Percentiles rank a stretch among this genome's conserved stretches.
Conservation (phyloP, 345 rosid species). For the Gossypium raimondii region DNA sequence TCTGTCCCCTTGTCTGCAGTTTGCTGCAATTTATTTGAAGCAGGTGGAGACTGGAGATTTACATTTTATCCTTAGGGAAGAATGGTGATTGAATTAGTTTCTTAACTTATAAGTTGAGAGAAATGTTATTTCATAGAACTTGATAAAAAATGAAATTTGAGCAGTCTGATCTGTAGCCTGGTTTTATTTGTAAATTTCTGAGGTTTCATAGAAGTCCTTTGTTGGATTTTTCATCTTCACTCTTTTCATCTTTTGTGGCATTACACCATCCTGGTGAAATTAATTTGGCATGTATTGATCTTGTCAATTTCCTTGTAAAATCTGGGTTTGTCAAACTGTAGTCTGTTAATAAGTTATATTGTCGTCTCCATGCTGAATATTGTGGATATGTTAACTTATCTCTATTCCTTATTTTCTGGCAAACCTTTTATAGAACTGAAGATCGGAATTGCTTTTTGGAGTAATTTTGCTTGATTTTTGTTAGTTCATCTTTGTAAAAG, state of each 20-base stretch:
- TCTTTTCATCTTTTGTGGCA: not conserved
- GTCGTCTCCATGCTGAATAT: not conserved
- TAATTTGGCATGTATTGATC: not conserved
- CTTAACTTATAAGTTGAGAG: not conserved
- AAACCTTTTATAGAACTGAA: not conserved
- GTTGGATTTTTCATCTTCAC: not conserved
- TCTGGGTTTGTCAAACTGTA: not conserved
- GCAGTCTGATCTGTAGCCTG: not conserved
- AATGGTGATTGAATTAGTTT: not conserved
- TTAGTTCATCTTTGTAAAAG: slow-evolving; percentile 23
- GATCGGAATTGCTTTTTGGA: not conserved
- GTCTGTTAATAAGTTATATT: not conserved
- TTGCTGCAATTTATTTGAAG: not conserved
- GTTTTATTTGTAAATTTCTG: not conserved
- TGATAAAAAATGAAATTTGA: not conserved
- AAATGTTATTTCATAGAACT: not conserved
- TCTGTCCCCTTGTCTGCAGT: not conserved
- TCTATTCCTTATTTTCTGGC: not conserved
- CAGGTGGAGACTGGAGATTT: no score
- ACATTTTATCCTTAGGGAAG: slow-evolving; percentile 1
- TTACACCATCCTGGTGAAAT: not conserved
- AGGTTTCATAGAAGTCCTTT: not conserved
- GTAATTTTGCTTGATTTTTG: slow-evolving; percentile 6
- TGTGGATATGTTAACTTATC: not conserved
- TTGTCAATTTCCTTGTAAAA: not conserved